Evolutionary conservation across 2,329 filamentous ascomycete species (phyloP).

Genomic region (Sporothrix protearum): DNA sequence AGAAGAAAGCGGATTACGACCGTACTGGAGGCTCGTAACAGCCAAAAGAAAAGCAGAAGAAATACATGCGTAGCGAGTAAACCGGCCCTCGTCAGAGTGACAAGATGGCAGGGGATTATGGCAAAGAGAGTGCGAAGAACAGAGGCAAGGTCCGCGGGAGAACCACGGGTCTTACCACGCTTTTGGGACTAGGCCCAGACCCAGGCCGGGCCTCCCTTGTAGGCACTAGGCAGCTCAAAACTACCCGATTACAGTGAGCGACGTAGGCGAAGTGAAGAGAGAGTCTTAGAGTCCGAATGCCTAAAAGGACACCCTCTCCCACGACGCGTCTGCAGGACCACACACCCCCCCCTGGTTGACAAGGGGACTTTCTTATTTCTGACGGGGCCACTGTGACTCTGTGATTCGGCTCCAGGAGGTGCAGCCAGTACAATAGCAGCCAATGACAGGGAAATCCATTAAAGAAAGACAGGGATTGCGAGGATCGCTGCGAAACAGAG

Average conservation of each 20-base stretch:
- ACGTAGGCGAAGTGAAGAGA: neutral
- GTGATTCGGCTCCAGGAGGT: neutral
- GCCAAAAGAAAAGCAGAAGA: neutral
- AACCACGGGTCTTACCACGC: conserved; percentile 16
- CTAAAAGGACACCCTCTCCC: neutral
- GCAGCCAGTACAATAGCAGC: neutral
- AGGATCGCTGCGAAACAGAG: conserved; percentile 11
- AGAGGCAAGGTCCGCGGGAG: conserved; percentile 4
- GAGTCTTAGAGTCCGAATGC: neutral
- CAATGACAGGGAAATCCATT: neutral
- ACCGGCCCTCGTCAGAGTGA: neutral
- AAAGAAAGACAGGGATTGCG: neutral
- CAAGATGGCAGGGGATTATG: neutral
- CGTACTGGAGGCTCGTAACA: neutral
- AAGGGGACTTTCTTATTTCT: neutral
- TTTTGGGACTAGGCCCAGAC: conserved; percentile 12
- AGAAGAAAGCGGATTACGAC: conserved; percentile 8
- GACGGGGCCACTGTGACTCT: neutral
- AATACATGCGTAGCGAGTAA: neutral
- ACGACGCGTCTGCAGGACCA: neutral
- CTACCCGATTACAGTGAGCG: neutral
- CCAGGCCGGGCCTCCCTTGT: neutral
- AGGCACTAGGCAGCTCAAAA: neutral
- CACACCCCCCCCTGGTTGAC: conserved; percentile 2
- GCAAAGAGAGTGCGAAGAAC: neutral